phyloP scores from a whole-genome alignment of 2,329 filamentous ascomycete genomes.

The Alternaria sp. region DNA sequence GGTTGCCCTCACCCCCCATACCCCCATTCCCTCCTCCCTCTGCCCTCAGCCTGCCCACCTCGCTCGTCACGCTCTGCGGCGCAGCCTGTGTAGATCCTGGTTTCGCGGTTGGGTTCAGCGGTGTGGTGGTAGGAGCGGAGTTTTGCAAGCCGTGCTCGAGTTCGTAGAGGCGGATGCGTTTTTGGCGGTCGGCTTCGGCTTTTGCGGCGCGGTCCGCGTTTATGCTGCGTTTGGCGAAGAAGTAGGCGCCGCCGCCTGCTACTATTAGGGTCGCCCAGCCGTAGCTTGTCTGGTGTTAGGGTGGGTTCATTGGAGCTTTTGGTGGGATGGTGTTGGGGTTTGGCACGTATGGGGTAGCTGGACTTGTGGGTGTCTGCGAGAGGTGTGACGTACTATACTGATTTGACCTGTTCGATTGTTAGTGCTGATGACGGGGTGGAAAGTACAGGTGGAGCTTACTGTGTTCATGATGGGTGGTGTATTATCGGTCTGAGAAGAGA shows the following conservation, averaged over 20 bases:
- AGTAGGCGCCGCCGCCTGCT: slow-evolving; percentile 89
- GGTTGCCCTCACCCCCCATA: slow-evolving; percentile 52
- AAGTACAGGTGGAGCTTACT: slow-evolving; percentile 43
- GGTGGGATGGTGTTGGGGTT: neutral
- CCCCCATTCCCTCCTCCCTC: slow-evolving; percentile 16
- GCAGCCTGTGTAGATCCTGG: slow-evolving; percentile 10
- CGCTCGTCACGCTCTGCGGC: slow-evolving; percentile 14
- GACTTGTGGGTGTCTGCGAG: neutral
- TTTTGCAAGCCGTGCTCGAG: slow-evolving; percentile 32
- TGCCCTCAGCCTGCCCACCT: slow-evolving; percentile 10
- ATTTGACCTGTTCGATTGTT: slow-evolving; percentile 56
- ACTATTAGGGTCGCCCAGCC: slow-evolving; percentile 88
- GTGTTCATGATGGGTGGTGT: slow-evolving; percentile 56
- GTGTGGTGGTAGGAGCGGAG: slow-evolving; percentile 8
- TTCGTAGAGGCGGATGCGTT: slow-evolving; percentile 38
- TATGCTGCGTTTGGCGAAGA: slow-evolving; percentile 93
- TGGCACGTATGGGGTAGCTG: neutral
- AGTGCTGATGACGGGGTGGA: neutral
- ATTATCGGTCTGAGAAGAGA: neutral
- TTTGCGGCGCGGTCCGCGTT: slow-evolving; percentile 85
- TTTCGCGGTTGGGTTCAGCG: slow-evolving; percentile 17
- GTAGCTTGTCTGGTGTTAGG: slow-evolving; percentile 64
- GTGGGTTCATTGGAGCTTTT: neutral
- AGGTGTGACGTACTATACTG: slow-evolving; percentile 61
- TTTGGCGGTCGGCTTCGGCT: slow-evolving; percentile 57